Evolutionary conservation across 1,284 basidiomycete genomes (phyloP).

Genomic region (Rhizoctonia solani): DNA sequence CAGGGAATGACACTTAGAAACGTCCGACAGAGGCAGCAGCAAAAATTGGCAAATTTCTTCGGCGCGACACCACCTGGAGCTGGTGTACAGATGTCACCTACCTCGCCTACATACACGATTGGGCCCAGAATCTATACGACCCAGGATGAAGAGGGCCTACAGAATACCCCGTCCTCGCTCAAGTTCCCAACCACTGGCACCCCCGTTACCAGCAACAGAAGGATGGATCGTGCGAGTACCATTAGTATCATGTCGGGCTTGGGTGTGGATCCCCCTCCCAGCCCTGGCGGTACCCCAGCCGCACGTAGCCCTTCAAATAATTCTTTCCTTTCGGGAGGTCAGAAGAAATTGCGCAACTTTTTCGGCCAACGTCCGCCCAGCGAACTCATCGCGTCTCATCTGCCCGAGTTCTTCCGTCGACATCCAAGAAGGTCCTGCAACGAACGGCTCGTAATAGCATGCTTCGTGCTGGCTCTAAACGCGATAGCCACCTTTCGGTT

Average conservation of each 20-base stretch:
- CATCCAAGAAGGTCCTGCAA: conserved; percentile 86
- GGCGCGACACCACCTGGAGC: conserved; percentile 55
- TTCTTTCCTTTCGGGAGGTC: conserved; percentile 45
- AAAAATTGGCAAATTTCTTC: conserved; percentile 60
- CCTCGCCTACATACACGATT: conserved; percentile 48
- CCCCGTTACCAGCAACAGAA: conserved; percentile 52
- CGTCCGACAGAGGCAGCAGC: conserved; percentile 51
- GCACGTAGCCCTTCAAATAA: conserved; percentile 46
- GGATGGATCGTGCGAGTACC: conserved; percentile 89
- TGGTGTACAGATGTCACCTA: conserved; percentile 47
- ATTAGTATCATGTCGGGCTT: conserved; percentile 93
- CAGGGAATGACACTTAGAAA: conserved; percentile 78
- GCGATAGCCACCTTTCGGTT: conserved; percentile 41
- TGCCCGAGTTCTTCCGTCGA: conserved; percentile 93
- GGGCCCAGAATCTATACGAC: conserved; percentile 33
- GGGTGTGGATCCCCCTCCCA: conserved; percentile 58
- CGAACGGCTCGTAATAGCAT: conserved; percentile 86
- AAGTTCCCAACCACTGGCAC: conserved; percentile 24
- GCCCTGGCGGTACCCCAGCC: conserved; percentile 49
- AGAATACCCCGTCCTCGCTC: conserved; percentile 1
- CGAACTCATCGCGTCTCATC: conserved; percentile 95
- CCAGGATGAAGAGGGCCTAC: conserved; percentile 35
- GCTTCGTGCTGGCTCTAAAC: conserved; percentile 52
- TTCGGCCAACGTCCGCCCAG: conserved; percentile 97
- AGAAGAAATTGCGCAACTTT: conserved; percentile 83